These are phyloP conservation scores for Leishmania amazonensis DNA, from an alignment of 208 protist genomes.

Conservation along the genomic window DNA sequence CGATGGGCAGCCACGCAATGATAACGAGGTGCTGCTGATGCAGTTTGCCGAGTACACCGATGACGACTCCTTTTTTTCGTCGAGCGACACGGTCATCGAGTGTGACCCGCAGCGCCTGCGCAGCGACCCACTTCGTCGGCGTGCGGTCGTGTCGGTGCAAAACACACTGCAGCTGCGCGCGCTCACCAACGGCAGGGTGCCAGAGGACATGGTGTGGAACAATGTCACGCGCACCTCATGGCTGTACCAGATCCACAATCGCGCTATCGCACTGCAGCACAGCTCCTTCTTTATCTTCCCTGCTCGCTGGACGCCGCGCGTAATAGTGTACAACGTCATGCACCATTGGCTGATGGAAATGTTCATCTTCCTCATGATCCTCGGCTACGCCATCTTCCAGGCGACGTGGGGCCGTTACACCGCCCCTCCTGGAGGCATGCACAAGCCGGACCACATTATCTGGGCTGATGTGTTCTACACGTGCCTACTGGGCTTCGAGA, in stretches of 20 bases:
- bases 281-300: conserved; percentile 91
- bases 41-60: conserved; percentile 91
- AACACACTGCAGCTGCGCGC: conserved; percentile 66
- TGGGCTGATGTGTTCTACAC: conserved; percentile 91
- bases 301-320: conserved; percentile 73
- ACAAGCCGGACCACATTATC: conserved; percentile 69
- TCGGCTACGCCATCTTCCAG: conserved; percentile 87
- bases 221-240: conserved; percentile 48
- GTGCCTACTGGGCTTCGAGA: conserved; percentile 78
- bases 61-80: conserved; percentile 91
- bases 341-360: conserved; percentile 91
- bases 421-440: conserved; percentile 30
- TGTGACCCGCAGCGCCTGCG: conserved; percentile 59
- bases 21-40: conserved; percentile 81
- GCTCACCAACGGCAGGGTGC: conserved; percentile 58
- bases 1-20: conserved; percentile 57
- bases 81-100: conserved; percentile 64
- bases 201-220: conserved; percentile 57
- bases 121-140: conserved; percentile 46
- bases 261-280: conserved; percentile 73
- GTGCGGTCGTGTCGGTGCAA: conserved; percentile 59
- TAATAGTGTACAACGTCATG: conserved; percentile 91
- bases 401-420: conserved; percentile 78
- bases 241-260: conserved; percentile 84
- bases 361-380: conserved; percentile 70